Evolutionary conservation across 1,284 basidiomycete species (phyloP).

Genomic region (Tetrapyrgos nigripes): DNA sequence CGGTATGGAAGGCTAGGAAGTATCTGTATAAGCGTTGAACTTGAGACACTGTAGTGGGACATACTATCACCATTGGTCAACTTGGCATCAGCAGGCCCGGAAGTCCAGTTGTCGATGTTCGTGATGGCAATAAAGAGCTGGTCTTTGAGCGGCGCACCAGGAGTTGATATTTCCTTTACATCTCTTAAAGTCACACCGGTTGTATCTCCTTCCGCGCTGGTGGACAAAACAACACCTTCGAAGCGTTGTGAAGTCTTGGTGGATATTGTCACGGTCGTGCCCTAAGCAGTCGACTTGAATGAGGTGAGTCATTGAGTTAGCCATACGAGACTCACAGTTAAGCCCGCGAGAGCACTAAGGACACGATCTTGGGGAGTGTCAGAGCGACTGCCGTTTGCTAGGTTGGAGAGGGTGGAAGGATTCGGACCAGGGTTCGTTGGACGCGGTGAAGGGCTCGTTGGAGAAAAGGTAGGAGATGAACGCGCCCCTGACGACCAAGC

Average conservation of each 20-base stretch:
- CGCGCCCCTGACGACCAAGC: constrained; percentile 71
- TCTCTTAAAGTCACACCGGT: constrained; percentile 77
- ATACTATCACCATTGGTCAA: constrained; percentile 72
- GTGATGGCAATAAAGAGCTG: constrained; percentile 68
- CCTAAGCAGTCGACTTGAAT: constrained; percentile 45
- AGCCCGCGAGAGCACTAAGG: constrained; percentile 64
- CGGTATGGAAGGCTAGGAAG: constrained; percentile 81
- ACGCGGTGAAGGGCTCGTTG: constrained; percentile 54
- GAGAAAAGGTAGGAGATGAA: constrained; percentile 70
- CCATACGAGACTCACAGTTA: constrained; percentile 60
- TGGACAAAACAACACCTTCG: constrained; percentile 72
- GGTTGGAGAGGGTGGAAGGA: constrained; percentile 57
- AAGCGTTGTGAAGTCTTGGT: constrained; percentile 74
- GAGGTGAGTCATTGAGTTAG: constrained; percentile 10
- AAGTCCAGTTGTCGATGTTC: constrained; percentile 74
- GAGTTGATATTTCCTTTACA: constrained; percentile 68
- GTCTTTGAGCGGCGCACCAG: constrained; percentile 72
- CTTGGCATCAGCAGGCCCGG: constrained; percentile 76
- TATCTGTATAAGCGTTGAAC: constrained; percentile 9
- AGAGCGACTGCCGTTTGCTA: constrained; percentile 53
- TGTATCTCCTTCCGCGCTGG: constrained; percentile 68
- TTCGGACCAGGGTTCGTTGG: constrained; percentile 48
- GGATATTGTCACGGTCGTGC: constrained; percentile 72
- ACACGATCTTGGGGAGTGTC: constrained; percentile 59
- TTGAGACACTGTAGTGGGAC: constrained; percentile 24